phyloP scores from a whole-genome alignment of 164 flowering plant genomes.

The Liriodendron chinense region DNA sequence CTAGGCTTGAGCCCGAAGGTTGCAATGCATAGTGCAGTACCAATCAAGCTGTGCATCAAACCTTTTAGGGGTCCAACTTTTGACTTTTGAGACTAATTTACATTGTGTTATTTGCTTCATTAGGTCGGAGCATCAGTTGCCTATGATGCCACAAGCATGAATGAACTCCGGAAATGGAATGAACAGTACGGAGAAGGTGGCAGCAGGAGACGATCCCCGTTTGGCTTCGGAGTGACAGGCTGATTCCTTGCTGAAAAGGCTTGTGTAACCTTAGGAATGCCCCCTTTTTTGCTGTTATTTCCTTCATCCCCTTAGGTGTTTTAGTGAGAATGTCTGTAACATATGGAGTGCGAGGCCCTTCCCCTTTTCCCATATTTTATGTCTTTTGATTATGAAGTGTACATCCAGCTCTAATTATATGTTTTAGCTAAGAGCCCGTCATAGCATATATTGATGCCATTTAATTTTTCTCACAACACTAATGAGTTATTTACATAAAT shows the following conservation, averaged over 20 bases:
- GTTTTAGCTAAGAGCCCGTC: no score
- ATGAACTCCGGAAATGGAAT: conserved; percentile 94
- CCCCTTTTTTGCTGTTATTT: not conserved
- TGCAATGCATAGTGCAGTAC: not conserved
- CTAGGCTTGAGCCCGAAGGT: not conserved
- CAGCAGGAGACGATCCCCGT: conserved; percentile 79
- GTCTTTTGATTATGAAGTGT: no score
- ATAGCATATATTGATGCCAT: no score
- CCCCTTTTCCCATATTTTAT: no score
- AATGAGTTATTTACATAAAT: no score
- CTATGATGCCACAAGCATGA: conserved; percentile 89
- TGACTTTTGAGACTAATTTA: not conserved
- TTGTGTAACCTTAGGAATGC: not conserved
- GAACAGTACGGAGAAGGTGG: conserved; percentile 99
- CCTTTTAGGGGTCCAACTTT: not conserved
- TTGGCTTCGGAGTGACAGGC: conserved; percentile 55
- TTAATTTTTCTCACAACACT: no score
- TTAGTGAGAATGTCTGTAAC: no score
- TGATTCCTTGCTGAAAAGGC: not conserved
- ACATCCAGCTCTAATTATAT: no score
- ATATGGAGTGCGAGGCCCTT: no score
- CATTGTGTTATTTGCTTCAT: not conserved
- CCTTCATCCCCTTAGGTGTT: not conserved
- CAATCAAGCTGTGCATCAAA: not conserved
- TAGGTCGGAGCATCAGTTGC: conserved; percentile 96